Evolutionary conservation across 2,329 filamentous ascomycete species (phyloP).

Genomic region (Neoarthrinium moseri): DNA sequence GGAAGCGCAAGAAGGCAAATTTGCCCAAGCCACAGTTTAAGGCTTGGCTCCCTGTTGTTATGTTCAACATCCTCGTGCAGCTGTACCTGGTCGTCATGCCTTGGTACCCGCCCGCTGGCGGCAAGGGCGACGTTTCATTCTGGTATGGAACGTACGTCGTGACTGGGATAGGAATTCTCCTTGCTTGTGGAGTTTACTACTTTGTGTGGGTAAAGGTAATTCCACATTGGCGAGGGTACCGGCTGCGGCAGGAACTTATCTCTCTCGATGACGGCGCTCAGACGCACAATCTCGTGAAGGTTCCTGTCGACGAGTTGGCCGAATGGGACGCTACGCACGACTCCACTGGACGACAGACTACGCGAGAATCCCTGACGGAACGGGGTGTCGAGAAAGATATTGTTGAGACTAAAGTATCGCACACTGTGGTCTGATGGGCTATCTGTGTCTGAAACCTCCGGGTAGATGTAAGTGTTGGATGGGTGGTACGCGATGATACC

Average conservation of each 20-base stretch:
- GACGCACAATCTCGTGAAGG: constrained; percentile 46
- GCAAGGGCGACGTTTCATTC: constrained; percentile 52
- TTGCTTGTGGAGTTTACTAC: constrained; percentile 46
- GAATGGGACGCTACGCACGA: constrained; percentile 38
- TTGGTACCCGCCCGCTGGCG: constrained; percentile 51
- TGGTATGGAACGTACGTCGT: constrained; percentile 58
- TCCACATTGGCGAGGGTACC: constrained; percentile 40
- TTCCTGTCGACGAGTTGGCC: constrained; percentile 39
- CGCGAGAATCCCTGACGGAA: too few species aligned
- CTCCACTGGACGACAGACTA: constrained; percentile 11
- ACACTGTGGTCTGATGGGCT: too few species aligned
- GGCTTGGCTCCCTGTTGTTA: constrained; percentile 43
- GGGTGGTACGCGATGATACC: too few species aligned
- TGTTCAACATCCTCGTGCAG: constrained; percentile 45
- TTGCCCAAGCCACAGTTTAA: constrained; percentile 37
- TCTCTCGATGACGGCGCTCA: constrained; percentile 40
- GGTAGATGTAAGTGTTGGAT: too few species aligned
- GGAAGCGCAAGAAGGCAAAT: constrained; percentile 7
- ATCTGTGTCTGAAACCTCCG: too few species aligned
- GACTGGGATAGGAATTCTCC: constrained; percentile 42
- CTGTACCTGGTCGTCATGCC: constrained; percentile 52
- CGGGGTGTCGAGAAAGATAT: too few species aligned
- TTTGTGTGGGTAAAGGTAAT: constrained; percentile 44
- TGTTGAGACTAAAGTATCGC: too few species aligned
- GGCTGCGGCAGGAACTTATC: constrained; percentile 46